phyloP scores from a whole-genome alignment of 176 grass and related monocot genomes.

The Phyllostachys edulis region DNA sequence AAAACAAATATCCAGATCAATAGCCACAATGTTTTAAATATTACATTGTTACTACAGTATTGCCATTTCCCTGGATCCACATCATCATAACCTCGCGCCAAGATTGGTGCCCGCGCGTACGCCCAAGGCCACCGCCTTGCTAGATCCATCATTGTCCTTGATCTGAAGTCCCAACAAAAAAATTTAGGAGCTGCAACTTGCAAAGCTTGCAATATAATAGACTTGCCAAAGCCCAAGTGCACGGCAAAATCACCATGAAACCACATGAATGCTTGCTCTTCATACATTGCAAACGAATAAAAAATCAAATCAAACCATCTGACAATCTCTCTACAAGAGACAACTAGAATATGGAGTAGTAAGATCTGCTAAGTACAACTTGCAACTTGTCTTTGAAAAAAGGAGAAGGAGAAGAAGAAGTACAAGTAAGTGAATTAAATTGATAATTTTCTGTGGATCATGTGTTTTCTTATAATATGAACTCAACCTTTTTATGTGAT shows the following conservation, averaged over 20 bases:
- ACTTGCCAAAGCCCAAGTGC: neutral
- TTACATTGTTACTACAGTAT: too few species aligned
- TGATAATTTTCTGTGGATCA: neutral
- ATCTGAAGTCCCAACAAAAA: neutral
- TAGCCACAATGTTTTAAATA: too few species aligned
- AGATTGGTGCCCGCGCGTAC: neutral
- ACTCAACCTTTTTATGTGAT: neutral
- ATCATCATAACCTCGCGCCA: neutral
- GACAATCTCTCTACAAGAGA: neutral
- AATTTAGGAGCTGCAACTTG: neutral
- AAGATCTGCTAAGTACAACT: conserved; percentile 25
- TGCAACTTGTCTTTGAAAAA: neutral
- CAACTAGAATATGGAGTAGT: neutral
- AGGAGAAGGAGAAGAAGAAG: neutral
- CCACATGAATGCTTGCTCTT: neutral
- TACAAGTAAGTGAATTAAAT: neutral
- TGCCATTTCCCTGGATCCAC: neutral
- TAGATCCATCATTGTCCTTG: neutral
- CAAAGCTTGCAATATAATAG: neutral
- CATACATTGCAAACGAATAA: neutral
- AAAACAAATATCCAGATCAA: too few species aligned
- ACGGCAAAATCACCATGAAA: neutral
- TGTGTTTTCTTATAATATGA: neutral
- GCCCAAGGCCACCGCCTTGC: too few species aligned
- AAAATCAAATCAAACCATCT: neutral